phyloP scores from a whole-genome alignment of 179 eudicot species.

The Drosera spatulata region DNA sequence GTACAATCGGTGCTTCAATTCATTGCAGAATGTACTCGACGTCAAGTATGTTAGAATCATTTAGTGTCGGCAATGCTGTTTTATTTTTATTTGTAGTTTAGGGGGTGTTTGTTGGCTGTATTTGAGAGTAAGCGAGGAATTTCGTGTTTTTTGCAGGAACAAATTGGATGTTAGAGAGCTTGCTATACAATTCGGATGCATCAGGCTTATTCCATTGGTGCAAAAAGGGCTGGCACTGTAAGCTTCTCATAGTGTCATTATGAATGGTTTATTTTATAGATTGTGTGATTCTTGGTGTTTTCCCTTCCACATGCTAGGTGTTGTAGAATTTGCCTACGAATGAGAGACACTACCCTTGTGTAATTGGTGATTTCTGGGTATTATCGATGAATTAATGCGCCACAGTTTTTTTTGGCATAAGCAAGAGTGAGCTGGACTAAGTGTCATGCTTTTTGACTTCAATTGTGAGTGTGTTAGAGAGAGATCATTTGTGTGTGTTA shows the following conservation, averaged over 20 bases:
- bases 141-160: conserved; percentile 36
- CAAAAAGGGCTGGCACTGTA: conserved; percentile 69
- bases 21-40: conserved; percentile 77
- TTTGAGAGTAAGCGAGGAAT: not conserved
- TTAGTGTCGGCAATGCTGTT: no score
- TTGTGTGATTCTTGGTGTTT: not conserved
- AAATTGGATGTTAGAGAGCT: conserved; percentile 80
- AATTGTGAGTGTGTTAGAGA: no score
- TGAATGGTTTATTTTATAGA: not conserved
- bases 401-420: no score
- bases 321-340: conserved; percentile 19
- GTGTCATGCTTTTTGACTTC: no score
- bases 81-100: not conserved
- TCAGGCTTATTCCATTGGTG: conserved; percentile 81
- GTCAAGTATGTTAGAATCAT: conserved; percentile 47
- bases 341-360: no score
- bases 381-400: no score
- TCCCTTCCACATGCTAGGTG: conserved; percentile 4
- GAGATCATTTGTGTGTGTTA: no score
- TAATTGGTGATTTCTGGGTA: no score
- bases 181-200: conserved; percentile 83
- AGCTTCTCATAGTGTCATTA: conserved; percentile 10
- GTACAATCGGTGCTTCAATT: conserved; percentile 68
- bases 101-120: not conserved
- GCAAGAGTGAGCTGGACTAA: no score